phyloP scores from a whole-genome alignment of 106 monocot species.

The Posidonia australis region DNA sequence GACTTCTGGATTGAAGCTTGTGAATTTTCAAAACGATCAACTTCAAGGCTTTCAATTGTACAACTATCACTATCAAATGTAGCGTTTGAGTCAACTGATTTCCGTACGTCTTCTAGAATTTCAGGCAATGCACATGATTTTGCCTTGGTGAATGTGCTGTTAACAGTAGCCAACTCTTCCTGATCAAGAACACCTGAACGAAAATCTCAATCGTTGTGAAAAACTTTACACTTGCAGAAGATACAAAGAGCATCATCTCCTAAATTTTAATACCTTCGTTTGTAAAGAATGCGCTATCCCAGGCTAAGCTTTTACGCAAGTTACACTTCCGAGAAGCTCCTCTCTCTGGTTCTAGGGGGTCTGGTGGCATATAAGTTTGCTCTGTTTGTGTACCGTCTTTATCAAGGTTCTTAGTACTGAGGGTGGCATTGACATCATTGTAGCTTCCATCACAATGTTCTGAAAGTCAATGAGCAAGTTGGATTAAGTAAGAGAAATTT shows the following conservation, averaged over 20 bases:
- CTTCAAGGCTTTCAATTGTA: constrained; percentile 48
- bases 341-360: constrained; percentile 10
- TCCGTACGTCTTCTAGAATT: constrained; percentile 53
- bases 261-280: constrained; percentile 11
- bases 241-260: not conserved
- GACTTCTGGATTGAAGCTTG: constrained; percentile 48
- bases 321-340: constrained; percentile 13
- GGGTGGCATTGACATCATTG: not conserved
- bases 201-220: not conserved
- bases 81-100: constrained; percentile 50
- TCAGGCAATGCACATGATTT: constrained; percentile 23
- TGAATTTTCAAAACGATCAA: constrained; percentile 48
- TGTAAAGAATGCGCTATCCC: constrained; percentile 29
- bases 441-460: not conserved
- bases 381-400: constrained; percentile 2
- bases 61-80: constrained; percentile 49
- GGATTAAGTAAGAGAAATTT: too few species aligned
- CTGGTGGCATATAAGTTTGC: constrained; percentile 2
- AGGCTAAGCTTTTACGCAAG: constrained; percentile 33
- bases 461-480: not conserved
- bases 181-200: constrained; percentile 60
- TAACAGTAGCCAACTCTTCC: constrained; percentile 67
- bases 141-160: constrained; percentile 33
- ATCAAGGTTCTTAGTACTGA: not conserved
- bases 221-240: not conserved